Conservation (phyloP, 176 grass and related monocot genomes). For the Bothriochloa decipiens region DNA sequence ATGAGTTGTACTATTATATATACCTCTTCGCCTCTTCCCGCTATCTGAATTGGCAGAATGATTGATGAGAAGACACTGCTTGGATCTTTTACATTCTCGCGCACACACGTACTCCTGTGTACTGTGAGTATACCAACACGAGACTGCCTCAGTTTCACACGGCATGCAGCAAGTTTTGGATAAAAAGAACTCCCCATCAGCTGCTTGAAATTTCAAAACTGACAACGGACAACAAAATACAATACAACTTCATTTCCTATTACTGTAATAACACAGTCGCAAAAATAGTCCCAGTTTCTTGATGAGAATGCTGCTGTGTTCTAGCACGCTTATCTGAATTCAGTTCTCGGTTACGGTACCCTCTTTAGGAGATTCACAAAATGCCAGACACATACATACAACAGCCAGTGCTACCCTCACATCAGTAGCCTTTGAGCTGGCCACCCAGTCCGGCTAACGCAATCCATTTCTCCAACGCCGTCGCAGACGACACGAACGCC, state of each 20-base stretch:
- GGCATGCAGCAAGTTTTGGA: neutral
- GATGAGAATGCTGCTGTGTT: neutral
- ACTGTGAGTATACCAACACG: too few relatives aligned
- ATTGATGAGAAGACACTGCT: too few relatives aligned
- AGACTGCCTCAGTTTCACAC: too few relatives aligned
- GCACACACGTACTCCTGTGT: too few relatives aligned
- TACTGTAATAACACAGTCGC: neutral
- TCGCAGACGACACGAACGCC: constrained; percentile 84
- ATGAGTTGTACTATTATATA: neutral
- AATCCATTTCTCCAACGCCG: constrained; percentile 86
- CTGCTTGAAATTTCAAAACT: neutral
- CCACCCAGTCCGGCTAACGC: constrained; percentile 62
- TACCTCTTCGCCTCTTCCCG: neutral
- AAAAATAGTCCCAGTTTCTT: constrained; percentile 24
- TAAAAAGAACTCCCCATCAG: neutral
- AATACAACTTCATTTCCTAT: neutral
- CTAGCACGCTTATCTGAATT: neutral
- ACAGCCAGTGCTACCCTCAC: neutral
- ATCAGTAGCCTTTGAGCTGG: constrained; percentile 82
- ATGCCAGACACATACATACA: constrained; percentile 1
- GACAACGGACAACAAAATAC: neutral
- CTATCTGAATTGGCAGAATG: neutral
- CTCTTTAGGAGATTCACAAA: constrained; percentile 37
- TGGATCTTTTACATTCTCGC: too few relatives aligned
- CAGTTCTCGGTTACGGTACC: constrained; percentile 14